These are phyloP conservation scores for Colletotrichum lindemuthianum DNA, from an alignment of 2,329 filamentous ascomycete genomes.

Conservation along the genomic window DNA sequence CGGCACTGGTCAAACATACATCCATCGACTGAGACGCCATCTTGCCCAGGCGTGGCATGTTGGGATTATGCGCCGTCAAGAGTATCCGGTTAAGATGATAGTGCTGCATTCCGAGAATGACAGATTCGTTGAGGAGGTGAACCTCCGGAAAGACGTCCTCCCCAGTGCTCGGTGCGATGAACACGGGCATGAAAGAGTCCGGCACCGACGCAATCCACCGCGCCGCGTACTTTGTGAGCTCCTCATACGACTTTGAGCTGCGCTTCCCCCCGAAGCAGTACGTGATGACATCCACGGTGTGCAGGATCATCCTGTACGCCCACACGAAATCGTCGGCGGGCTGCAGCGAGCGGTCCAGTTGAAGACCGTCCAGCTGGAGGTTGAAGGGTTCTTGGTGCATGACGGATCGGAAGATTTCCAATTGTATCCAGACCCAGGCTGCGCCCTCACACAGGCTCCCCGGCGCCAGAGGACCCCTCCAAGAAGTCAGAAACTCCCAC, in stretches of 20 bases:
- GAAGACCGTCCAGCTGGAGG: not conserved
- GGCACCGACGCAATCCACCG: conserved; percentile 41
- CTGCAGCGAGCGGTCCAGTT: conserved; percentile 3
- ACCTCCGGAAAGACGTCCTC: conserved; percentile 6
- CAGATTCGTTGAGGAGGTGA: conserved; percentile 38
- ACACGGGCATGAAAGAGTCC: conserved; percentile 40
- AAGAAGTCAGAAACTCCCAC: conserved; percentile 3
- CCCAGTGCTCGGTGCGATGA: not conserved
- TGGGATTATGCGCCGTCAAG: conserved; percentile 43
- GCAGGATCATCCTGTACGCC: conserved; percentile 39
- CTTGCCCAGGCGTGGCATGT: conserved; percentile 39
- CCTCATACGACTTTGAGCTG: conserved; percentile 36
- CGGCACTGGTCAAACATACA: conserved; percentile 36
- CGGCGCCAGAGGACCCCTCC: not conserved
- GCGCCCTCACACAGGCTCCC: not conserved
- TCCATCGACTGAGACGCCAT: conserved; percentile 6
- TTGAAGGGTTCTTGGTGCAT: conserved; percentile 15
- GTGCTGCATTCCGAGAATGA: conserved; percentile 42
- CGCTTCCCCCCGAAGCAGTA: conserved; percentile 41
- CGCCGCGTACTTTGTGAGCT: conserved; percentile 37
- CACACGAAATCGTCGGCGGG: conserved; percentile 14
- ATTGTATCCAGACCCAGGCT: conserved; percentile 5
- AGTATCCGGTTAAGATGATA: conserved; percentile 42
- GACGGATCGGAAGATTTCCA: conserved; percentile 12
- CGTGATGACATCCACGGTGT: conserved; percentile 38